Conservation (phyloP, 2,329 filamentous ascomycete species). For the Ceratocystis cacaofunesta region DNA sequence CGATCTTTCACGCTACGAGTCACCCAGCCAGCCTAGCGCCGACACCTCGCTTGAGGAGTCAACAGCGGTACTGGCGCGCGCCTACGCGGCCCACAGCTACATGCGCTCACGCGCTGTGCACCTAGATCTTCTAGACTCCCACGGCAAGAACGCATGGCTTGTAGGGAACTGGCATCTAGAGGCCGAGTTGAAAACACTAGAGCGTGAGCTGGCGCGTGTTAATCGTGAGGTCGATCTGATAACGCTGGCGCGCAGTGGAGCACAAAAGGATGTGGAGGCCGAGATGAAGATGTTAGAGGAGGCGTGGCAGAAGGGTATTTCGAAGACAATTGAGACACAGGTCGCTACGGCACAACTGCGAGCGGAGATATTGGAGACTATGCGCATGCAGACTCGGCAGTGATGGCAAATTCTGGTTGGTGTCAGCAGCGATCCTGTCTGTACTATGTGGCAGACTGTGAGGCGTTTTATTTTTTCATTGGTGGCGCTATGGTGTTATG, state of each 20-base stretch:
- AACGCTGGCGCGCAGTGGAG: slow-evolving; percentile 51
- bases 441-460: neutral
- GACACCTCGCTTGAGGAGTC: slow-evolving; percentile 19
- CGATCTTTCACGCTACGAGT: slow-evolving; percentile 72
- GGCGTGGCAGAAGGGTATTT: slow-evolving; percentile 65
- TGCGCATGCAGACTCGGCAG: slow-evolving; percentile 26
- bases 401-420: neutral
- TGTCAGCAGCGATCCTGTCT: neutral
- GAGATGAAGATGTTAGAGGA: slow-evolving; percentile 64
- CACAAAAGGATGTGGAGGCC: slow-evolving; percentile 55
- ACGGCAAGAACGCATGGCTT: slow-evolving; percentile 86
- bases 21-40: slow-evolving; percentile 38
- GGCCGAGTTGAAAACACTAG: slow-evolving; percentile 50
- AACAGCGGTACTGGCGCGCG: slow-evolving; percentile 47
- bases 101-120: slow-evolving; percentile 36
- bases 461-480: neutral
- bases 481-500: neutral
- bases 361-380: slow-evolving; percentile 49
- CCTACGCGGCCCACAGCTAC: slow-evolving; percentile 38
- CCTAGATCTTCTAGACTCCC: slow-evolving; percentile 60
- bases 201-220: slow-evolving; percentile 56
- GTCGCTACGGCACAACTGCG: slow-evolving; percentile 62
- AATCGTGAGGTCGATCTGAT: slow-evolving; percentile 58
- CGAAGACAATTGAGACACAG: slow-evolving; percentile 71
- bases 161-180: slow-evolving; percentile 71